Conservation (phyloP, 1,284 basidiomycete genomes). For the Paramarasmius palmivorus region DNA sequence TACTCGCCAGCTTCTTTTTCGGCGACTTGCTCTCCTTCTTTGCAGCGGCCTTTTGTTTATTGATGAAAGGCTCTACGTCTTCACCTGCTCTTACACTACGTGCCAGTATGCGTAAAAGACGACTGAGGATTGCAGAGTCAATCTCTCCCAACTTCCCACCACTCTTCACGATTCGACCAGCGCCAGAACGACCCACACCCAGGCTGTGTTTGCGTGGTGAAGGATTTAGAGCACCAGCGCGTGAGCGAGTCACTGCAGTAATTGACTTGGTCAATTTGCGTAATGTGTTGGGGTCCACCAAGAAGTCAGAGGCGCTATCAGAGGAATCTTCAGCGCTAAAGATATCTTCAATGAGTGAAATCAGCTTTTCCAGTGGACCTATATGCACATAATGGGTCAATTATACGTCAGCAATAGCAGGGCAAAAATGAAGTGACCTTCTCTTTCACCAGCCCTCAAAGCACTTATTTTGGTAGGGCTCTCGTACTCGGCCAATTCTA, state of each 20-base stretch:
- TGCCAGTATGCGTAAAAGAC: slow-evolving; percentile 76
- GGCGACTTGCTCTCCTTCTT: slow-evolving; percentile 35
- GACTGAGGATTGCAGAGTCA: slow-evolving; percentile 57
- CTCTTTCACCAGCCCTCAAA: slow-evolving; percentile 66
- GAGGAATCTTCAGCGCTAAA: slow-evolving; percentile 88
- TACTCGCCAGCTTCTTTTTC: slow-evolving; percentile 37
- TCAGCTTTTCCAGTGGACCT: slow-evolving; percentile 12
- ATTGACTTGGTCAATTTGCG: slow-evolving; percentile 72
- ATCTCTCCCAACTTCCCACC: slow-evolving; percentile 62
- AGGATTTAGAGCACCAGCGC: slow-evolving; percentile 46
- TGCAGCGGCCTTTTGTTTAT: slow-evolving; percentile 11
- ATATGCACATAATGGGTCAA: slow-evolving; percentile 7
- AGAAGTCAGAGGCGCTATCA: slow-evolving; percentile 58
- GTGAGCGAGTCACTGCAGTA: slow-evolving; percentile 61
- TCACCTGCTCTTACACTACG: slow-evolving; percentile 75
- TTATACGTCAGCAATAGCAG: slow-evolving; percentile 40
- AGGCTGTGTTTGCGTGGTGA: slow-evolving; percentile 29
- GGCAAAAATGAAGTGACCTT: slow-evolving; percentile 48
- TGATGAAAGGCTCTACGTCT: slow-evolving; percentile 67
- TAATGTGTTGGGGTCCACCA: slow-evolving; percentile 59
- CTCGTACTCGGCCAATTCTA: slow-evolving; percentile 33
- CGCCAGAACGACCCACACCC: slow-evolving; percentile 40
- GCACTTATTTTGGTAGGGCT: slow-evolving; percentile 29
- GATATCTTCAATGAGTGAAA: slow-evolving; percentile 74
- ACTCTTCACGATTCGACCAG: slow-evolving; percentile 32